Base-by-base conservation (phyloP, 129 eudicot species). In the Flaveria ramosissima region DNA sequence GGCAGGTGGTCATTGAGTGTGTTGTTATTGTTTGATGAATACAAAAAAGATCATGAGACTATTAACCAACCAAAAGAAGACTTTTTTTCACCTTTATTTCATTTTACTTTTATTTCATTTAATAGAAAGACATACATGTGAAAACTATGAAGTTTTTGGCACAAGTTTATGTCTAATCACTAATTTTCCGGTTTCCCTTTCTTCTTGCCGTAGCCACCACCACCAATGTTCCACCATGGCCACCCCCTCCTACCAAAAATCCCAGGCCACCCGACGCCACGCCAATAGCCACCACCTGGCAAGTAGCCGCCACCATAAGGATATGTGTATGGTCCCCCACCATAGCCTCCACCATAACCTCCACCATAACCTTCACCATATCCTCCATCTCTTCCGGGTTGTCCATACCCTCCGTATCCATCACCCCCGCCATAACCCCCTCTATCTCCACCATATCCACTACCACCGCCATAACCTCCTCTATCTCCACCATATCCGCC, bases 111-210 rank as follows among this genome's bases (percentile, higher is more conserved):
- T 9, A 68, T 68, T 68, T 68, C 17, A 68, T 43, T 43, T 17
- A 12, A 45, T 43, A 21, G 53, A 68, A 43, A 42, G 55, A 46
- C 14, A 68, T 45, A 45, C 41, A 20, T 21, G 9, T 46, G 20
- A 68, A 21, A 68, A 21, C 19, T 9, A 64, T 64, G 70, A 64
- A 64, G 47, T 64, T n/a, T 64, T 64, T 14, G 46, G 17, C 13
- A 36, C 70, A 27, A 32, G 6, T 27, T 23, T 0, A 24, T 61
- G 7, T 61, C 68, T 61, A 0, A 21, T 19, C 13, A 36, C 27
- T 68, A 45, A 21, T 68, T 68, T 48, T 7, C 57, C 2, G 73
- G 73, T 68, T 68, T 21, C 55, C 17, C 56, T 43, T 68, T 68
- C 56, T 43, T 68, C 36, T 46, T 21, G 12, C 20, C 73, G 14